Conservation (phyloP, 257 asterid genomes). For the Gentiana macrophylla region DNA sequence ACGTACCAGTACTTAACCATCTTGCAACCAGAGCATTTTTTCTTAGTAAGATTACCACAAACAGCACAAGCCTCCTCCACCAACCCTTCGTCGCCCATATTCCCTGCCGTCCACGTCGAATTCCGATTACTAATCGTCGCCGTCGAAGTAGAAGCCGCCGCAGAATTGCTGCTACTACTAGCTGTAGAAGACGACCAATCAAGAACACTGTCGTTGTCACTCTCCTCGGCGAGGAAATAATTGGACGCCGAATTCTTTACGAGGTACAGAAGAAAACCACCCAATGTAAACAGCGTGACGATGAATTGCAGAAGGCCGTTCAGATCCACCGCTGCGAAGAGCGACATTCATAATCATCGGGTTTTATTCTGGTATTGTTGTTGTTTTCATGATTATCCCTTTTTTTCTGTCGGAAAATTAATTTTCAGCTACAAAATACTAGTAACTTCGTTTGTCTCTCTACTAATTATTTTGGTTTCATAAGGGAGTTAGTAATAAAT, state of each 20-base stretch:
- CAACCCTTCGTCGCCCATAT: slow-evolving; percentile 18
- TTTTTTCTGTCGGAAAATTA: no score
- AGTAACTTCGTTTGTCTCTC: no score
- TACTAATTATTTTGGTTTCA: no score
- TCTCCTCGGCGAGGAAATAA: slow-evolving; percentile 67
- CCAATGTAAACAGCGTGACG: slow-evolving; percentile 30
- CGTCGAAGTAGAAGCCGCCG: slow-evolving; percentile 3
- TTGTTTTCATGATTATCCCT: no score
- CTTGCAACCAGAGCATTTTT: slow-evolving; percentile 68
- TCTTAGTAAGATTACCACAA: slow-evolving; percentile 38
- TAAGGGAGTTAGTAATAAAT: no score
- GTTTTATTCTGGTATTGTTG: background rate
- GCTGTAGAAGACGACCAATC: slow-evolving; percentile 25
- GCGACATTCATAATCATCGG: slow-evolving; percentile 22
- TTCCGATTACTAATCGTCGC: background rate
- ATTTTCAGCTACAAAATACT: no score
- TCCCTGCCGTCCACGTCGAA: background rate
- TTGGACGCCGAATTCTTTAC: slow-evolving; percentile 68
- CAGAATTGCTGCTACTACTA: background rate
- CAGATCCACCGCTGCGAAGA: slow-evolving; percentile 72
- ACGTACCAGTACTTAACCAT: slow-evolving; percentile 72
- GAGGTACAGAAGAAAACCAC: slow-evolving; percentile 43
- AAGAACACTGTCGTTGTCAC: slow-evolving; percentile 37
- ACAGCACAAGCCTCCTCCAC: slow-evolving; percentile 45
- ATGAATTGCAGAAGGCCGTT: slow-evolving; percentile 60